Percentiles rank a stretch among this genome's conserved stretches.
phyloP scores from a whole-genome alignment of 331 rosid species.

The Pyrus hybrid region DNA sequence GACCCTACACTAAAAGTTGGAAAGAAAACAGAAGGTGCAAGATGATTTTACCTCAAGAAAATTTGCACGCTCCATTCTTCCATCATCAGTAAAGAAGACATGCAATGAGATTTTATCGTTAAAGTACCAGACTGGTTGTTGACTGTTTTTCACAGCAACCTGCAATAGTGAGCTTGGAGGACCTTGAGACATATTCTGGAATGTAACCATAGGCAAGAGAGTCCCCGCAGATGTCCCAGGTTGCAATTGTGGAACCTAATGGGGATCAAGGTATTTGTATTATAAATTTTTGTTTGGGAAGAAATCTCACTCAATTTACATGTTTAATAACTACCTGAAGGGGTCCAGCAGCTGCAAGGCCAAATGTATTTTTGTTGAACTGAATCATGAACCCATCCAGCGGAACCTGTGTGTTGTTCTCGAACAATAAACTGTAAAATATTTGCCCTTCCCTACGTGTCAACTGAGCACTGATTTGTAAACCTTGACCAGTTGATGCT shows the following conservation, averaged over 20 bases:
- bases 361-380: constrained; percentile 94
- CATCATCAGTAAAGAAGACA: constrained; percentile 82
- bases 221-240: constrained; percentile 65
- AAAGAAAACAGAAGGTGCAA: neutral
- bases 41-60: constrained; percentile 80
- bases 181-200: constrained; percentile 95
- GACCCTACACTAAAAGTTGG: neutral
- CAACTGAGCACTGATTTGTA: constrained; percentile 95
- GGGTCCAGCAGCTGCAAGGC: constrained; percentile 91
- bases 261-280: constrained; percentile 14
- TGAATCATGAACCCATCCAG: constrained; percentile 99
- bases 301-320: neutral
- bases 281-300: neutral
- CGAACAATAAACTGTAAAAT: constrained; percentile 72
- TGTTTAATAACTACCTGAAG: constrained; percentile 52
- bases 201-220: constrained; percentile 91
- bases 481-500: constrained; percentile 84
- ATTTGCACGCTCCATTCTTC: constrained; percentile 88
- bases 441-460: constrained; percentile 71
- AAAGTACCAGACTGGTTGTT: constrained; percentile 96
- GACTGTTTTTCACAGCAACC: constrained; percentile 87
- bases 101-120: constrained; percentile 69
- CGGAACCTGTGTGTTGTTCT: constrained; percentile 73
- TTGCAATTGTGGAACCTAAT: constrained; percentile 76
- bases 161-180: constrained; percentile 90